These are phyloP conservation scores for Phytopythium kandeliae DNA, from an alignment of 352 stramenopile genomes.

Conservation along the genomic window DNA sequence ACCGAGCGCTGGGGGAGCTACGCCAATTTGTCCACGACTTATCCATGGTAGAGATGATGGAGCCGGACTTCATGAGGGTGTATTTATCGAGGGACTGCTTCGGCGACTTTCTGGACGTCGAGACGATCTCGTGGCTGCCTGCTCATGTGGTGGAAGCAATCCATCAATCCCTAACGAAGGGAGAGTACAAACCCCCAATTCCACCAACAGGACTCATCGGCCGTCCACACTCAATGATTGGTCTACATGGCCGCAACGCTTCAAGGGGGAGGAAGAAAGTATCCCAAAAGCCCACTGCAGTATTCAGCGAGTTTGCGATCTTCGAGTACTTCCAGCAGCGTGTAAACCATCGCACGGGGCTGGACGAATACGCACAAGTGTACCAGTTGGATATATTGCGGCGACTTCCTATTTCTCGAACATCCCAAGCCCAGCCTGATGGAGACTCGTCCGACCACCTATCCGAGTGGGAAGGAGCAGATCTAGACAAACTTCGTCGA, in stretches of 20 bases:
- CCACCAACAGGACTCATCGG: background rate
- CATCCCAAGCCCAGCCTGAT: slow-evolving; percentile 1
- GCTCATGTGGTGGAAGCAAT: slow-evolving; percentile 30
- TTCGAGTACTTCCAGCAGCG: slow-evolving; percentile 41
- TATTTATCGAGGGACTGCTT: slow-evolving; percentile 31
- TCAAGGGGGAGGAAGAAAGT: slow-evolving; percentile 1
- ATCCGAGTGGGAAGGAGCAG: slow-evolving; percentile 26
- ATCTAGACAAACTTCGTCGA: background rate
- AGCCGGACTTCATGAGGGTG: slow-evolving; percentile 30
- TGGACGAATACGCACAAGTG: slow-evolving; percentile 48
- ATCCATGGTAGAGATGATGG: slow-evolving; percentile 38
- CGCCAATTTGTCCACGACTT: slow-evolving; percentile 40
- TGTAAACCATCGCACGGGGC: slow-evolving; percentile 9
- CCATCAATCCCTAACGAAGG: slow-evolving; percentile 26
- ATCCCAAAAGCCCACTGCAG: background rate
- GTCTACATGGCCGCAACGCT: background rate
- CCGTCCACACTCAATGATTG: background rate
- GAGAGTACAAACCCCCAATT: slow-evolving; percentile 29
- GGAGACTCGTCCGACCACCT: background rate
- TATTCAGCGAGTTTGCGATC: slow-evolving; percentile 31
- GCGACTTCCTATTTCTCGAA: slow-evolving; percentile 16
- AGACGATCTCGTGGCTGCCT: slow-evolving; percentile 60
- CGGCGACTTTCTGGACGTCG: slow-evolving; percentile 50
- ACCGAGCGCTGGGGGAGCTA: slow-evolving; percentile 42
- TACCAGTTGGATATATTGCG: slow-evolving; percentile 41